Evolutionary conservation across 192 early-diverging fungal genomes (phyloP).

Genomic region (Coemansia sp.): DNA sequence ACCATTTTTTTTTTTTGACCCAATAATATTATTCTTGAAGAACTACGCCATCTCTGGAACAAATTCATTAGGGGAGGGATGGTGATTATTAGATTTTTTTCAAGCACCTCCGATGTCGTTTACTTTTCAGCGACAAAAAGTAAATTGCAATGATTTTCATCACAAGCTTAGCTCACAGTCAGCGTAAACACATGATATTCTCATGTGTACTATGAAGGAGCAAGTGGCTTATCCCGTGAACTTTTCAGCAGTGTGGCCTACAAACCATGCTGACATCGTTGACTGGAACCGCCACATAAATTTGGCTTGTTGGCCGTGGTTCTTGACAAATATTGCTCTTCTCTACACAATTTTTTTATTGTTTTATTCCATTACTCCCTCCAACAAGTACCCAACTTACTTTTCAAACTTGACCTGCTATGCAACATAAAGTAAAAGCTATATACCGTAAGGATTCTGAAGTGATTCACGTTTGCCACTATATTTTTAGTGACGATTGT

Average conservation of each 20-base stretch:
- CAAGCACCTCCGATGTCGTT: neutral
- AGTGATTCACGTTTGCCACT: neutral
- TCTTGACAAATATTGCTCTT: too few species aligned
- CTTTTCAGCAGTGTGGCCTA: neutral
- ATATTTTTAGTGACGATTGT: neutral
- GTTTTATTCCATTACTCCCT: too few species aligned
- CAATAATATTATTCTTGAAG: too few species aligned
- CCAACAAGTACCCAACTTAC: neutral
- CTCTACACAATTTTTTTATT: neutral
- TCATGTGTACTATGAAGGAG: neutral
- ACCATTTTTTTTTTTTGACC: neutral
- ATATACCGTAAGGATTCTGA: constrained; percentile 2
- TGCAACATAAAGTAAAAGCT: constrained; percentile 1
- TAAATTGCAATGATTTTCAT: neutral
- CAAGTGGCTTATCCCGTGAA: neutral
- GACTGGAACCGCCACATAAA: neutral
- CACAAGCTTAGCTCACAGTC: neutral
- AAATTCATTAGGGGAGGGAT: neutral
- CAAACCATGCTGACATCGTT: neutral
- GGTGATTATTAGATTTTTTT: neutral
- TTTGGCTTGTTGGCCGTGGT: neutral
- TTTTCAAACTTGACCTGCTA: neutral
- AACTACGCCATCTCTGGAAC: neutral
- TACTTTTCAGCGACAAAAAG: neutral
- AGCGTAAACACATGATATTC: neutral